These are phyloP conservation scores for Penicillium fimorum DNA, from an alignment of 495 filamentous ascomycete genomes.

Conservation along the genomic window DNA sequence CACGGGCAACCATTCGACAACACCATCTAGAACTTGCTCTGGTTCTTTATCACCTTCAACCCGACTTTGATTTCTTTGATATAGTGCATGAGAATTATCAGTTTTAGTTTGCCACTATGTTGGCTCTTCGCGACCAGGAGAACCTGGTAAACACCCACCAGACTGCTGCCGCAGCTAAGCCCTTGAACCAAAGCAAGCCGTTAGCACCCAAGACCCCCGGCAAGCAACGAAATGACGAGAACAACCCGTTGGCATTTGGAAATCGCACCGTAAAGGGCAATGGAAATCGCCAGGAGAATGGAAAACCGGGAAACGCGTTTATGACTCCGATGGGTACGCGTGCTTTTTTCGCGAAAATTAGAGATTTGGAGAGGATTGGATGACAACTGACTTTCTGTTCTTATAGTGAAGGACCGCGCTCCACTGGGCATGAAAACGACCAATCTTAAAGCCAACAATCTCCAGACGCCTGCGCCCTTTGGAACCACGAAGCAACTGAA, in stretches of 20 bases:
- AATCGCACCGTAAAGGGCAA: constrained; percentile 64
- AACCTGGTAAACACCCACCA: constrained; percentile 79
- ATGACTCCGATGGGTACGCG: constrained; percentile 78
- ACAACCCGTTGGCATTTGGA: constrained; percentile 58
- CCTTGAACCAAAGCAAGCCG: constrained; percentile 67
- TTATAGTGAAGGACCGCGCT: constrained; percentile 71
- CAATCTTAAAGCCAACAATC: constrained; percentile 78
- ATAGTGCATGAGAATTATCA: constrained; percentile 26
- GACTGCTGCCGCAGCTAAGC: constrained; percentile 72
- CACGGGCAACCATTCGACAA: constrained; percentile 48
- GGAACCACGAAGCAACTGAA: constrained; percentile 46
- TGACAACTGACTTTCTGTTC: constrained; percentile 25
- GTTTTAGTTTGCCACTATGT: constrained; percentile 53
- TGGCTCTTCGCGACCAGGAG: constrained; percentile 86
- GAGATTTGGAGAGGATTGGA: neutral
- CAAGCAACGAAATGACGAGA: constrained; percentile 89
- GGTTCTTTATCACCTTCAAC: constrained; percentile 3
- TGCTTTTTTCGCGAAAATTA: constrained; percentile 4
- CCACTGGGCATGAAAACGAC: constrained; percentile 92
- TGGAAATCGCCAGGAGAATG: constrained; percentile 64
- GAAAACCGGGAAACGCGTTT: constrained; percentile 64
- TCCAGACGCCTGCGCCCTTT: constrained; percentile 60
- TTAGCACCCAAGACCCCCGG: constrained; percentile 77
- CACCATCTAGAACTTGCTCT: constrained; percentile 29
- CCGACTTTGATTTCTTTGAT: constrained; percentile 3